Evolutionary conservation across 768 basidiomycete genomes (phyloP).

Genomic region (Dendrothele bispora): DNA sequence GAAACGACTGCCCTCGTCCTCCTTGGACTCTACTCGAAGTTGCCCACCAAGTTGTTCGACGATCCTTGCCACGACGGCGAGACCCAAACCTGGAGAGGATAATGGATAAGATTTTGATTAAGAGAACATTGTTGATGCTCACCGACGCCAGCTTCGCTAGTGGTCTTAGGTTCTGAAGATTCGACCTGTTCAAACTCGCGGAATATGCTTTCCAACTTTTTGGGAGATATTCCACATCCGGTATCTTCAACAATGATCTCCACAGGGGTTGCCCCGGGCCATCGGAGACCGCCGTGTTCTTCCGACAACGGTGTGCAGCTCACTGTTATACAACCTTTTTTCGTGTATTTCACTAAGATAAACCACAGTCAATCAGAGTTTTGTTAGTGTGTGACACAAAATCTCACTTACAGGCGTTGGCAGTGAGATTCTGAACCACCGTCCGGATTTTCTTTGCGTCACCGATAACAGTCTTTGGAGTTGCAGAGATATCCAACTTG

Average conservation of each 20-base stretch:
- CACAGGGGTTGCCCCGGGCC: conserved; percentile 49
- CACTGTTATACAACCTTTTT: conserved; percentile 58
- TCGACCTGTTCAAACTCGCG: conserved; percentile 81
- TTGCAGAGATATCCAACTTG: conserved; percentile 48
- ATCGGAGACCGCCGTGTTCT: conserved; percentile 48
- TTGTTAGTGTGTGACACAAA: background rate
- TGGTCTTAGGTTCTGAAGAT: conserved; percentile 38
- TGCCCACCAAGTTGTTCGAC: conserved; percentile 80
- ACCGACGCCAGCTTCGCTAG: conserved; percentile 48
- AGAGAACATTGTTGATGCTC: conserved; percentile 10
- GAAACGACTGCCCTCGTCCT: conserved; percentile 68
- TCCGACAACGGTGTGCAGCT: conserved; percentile 52
- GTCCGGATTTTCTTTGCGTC: conserved; percentile 75
- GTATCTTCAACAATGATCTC: conserved; percentile 75
- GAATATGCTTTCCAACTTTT: conserved; percentile 75
- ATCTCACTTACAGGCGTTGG: conserved; percentile 60
- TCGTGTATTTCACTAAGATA: conserved; percentile 68
- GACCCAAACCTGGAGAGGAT: conserved; percentile 53
- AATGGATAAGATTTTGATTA: background rate
- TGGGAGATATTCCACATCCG: conserved; percentile 65
- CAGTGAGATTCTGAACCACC: conserved; percentile 75
- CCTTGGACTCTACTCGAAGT: conserved; percentile 71
- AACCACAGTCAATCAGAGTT: background rate
- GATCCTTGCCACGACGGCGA: conserved; percentile 80
- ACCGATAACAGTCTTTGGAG: conserved; percentile 65